These are phyloP conservation scores for Trichoderma erinaceum DNA, from an alignment of 495 filamentous ascomycete species.

Conservation along the genomic window DNA sequence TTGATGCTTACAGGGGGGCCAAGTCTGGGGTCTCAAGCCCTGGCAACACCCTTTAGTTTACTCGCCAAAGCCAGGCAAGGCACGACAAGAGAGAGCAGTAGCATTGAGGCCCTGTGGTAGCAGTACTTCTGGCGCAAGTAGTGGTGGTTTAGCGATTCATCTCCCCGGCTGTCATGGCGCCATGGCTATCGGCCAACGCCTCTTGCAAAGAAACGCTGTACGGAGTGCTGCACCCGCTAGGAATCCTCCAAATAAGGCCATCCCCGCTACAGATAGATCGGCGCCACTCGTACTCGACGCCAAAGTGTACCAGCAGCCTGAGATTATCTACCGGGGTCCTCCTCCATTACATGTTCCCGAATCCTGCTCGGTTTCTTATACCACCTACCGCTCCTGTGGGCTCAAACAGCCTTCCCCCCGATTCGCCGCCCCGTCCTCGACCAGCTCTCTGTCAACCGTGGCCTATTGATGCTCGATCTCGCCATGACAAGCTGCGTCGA, in stretches of 20 bases:
- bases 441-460: not conserved
- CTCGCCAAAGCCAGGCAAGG: not conserved
- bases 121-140: no score
- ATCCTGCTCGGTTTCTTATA: not conserved
- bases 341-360: not conserved
- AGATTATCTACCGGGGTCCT: not conserved
- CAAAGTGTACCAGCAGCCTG: not conserved
- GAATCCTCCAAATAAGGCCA: not conserved
- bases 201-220: no score
- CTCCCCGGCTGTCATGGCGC: not conserved
- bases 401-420: not conserved
- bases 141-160: no score
- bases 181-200: not conserved
- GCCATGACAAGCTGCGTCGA: slow-evolving; percentile 1
- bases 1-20: not conserved
- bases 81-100: not conserved
- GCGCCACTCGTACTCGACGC: not conserved
- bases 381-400: not conserved
- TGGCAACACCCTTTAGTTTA: not conserved
- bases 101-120: no score
- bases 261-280: slow-evolving; percentile 11
- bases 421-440: not conserved
- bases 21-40: not conserved
- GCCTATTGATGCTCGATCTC: not conserved
- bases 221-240: no score